Conservation (phyloP, 345 rosid genomes). For the Citropsis articulata region DNA sequence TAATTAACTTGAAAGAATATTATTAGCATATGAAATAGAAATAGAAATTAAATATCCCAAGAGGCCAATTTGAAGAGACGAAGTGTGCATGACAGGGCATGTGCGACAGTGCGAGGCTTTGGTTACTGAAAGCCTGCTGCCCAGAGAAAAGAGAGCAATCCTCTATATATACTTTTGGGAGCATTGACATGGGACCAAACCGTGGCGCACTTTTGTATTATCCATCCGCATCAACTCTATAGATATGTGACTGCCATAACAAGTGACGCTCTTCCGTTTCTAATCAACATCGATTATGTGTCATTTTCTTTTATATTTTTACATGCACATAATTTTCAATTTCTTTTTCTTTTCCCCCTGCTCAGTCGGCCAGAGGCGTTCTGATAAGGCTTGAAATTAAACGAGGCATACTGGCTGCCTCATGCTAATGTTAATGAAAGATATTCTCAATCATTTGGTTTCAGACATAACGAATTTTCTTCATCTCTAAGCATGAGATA, state of each 20-base stretch:
- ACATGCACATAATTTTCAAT: too few relatives aligned
- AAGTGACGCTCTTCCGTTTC: too few relatives aligned
- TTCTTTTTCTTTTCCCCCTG: too few relatives aligned
- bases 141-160: background rate
- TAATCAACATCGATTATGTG: background rate
- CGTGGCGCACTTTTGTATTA: conserved; percentile 16
- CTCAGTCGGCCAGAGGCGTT: too few relatives aligned
- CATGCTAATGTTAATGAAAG: background rate
- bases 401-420: too few relatives aligned
- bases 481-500: background rate
- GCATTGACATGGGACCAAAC: conserved; percentile 32
- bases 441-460: background rate
- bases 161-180: conserved; percentile 4
- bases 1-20: too few relatives aligned
- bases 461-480: background rate
- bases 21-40: background rate
- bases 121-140: background rate
- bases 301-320: background rate
- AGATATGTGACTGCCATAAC: background rate
- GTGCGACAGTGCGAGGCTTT: background rate
- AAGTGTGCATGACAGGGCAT: background rate
- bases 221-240: background rate
- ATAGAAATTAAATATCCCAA: background rate
- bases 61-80: background rate
- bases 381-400: too few relatives aligned